A percentile compares a stretch with the other conserved stretches of the same genome.
phyloP scores from a whole-genome alignment of 805 yeast species.

The Starmerella bombicola region DNA sequence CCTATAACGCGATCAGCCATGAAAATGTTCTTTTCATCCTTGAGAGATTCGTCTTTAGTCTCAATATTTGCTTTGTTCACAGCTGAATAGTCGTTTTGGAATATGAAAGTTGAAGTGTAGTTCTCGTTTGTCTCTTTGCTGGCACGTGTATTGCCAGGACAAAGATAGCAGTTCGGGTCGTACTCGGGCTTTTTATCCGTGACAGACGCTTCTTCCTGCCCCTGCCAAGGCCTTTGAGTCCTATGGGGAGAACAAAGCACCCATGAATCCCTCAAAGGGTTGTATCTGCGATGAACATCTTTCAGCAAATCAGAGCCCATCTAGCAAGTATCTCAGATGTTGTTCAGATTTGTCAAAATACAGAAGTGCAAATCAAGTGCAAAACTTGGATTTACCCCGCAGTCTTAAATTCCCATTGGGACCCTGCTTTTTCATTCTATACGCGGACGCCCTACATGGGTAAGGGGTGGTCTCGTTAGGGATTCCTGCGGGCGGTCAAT shows the following conservation, averaged over 20 bases:
- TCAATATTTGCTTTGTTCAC: constrained; percentile 32
- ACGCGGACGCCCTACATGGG: too few relatives aligned
- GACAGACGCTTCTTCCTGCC: constrained; percentile 45
- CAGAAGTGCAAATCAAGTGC: too few relatives aligned
- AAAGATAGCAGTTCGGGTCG: constrained; percentile 56
- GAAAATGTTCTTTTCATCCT: constrained; percentile 35
- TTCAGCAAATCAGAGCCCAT: constrained; percentile 3
- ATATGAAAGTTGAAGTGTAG: constrained; percentile 46
- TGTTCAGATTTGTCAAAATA: too few relatives aligned
- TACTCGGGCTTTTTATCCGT: constrained; percentile 38
- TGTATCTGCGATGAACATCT: constrained; percentile 46
- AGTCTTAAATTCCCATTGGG: too few relatives aligned
- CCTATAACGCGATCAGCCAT: constrained; percentile 51
- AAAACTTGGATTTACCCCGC: too few relatives aligned
- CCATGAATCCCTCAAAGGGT: constrained; percentile 57
- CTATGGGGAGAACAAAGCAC: constrained; percentile 66
- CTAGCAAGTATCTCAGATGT: too few relatives aligned
- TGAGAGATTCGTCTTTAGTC: constrained; percentile 15
- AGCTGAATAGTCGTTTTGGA: constrained; percentile 60
- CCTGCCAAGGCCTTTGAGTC: constrained; percentile 72
- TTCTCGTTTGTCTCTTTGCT: constrained; percentile 48
- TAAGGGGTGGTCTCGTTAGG: too few relatives aligned
- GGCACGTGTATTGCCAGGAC: constrained; percentile 60
- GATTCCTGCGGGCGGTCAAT: too few relatives aligned
- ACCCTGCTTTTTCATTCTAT: too few relatives aligned